These are phyloP conservation scores for Sporothrix globosa DNA, from an alignment of 2,329 filamentous ascomycete species.

Conservation along the genomic window DNA sequence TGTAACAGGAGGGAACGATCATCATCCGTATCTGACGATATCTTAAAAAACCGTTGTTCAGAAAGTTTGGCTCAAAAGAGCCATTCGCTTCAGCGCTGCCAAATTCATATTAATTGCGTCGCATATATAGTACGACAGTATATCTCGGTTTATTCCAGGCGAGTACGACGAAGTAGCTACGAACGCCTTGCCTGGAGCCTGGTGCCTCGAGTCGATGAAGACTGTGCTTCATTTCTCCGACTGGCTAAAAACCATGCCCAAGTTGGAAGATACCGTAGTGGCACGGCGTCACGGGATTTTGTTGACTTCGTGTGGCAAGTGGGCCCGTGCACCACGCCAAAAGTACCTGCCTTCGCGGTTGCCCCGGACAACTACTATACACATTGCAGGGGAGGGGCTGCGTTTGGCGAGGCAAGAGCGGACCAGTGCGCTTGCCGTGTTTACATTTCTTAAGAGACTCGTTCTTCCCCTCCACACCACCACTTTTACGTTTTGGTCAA, in stretches of 20 bases:
- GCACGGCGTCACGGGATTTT: slow-evolving; percentile 18
- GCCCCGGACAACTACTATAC: slow-evolving; percentile 30
- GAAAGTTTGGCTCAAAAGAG: neutral
- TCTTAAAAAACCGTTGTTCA: neutral
- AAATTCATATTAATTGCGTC: neutral
- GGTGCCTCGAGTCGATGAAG: neutral
- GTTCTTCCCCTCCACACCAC: slow-evolving; percentile 34
- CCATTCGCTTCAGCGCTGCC: slow-evolving; percentile 9
- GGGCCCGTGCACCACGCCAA: slow-evolving; percentile 30
- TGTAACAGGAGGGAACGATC: too few species aligned
- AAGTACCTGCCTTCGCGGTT: slow-evolving; percentile 33
- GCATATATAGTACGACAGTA: slow-evolving; percentile 10
- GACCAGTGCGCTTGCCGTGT: slow-evolving; percentile 36
- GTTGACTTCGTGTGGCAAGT: slow-evolving; percentile 18
- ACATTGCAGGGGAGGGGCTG: slow-evolving; percentile 28
- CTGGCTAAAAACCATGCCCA: neutral
- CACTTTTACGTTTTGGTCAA: slow-evolving; percentile 12
- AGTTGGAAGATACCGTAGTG: slow-evolving; percentile 10
- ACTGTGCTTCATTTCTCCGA: slow-evolving; percentile 19
- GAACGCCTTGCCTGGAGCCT: neutral
- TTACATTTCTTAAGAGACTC: slow-evolving; percentile 36
- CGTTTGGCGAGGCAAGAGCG: neutral
- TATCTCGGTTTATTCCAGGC: neutral
- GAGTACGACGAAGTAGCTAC: neutral
- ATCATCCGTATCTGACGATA: neutral